phyloP scores from a whole-genome alignment of 306 rosid species.

The Vicia faba region DNA sequence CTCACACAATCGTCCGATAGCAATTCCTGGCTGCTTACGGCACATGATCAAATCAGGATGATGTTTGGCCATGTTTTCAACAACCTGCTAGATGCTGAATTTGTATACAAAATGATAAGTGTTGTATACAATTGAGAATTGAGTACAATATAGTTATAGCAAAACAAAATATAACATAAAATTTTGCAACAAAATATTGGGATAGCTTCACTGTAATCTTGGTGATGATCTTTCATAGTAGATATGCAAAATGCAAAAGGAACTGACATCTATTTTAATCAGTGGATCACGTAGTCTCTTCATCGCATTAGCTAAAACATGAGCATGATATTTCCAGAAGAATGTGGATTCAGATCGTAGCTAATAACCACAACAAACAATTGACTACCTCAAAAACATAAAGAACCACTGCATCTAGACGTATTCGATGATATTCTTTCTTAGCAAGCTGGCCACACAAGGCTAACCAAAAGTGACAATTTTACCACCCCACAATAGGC shows the following conservation, averaged over 20 bases:
- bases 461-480: neutral
- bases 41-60: conserved; percentile 94
- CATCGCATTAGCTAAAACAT: conserved; percentile 20
- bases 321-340: conserved; percentile 11
- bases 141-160: neutral
- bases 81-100: conserved; percentile 37
- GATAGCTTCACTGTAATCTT: conserved; percentile 2
- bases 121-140: neutral
- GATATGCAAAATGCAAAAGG: conserved; percentile 22
- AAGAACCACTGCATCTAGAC: neutral
- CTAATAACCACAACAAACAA: conserved; percentile 11
- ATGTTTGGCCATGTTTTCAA: conserved; percentile 74
- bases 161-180: neutral
- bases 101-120: conserved; percentile 5
- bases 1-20: conserved; percentile 81
- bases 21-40: conserved; percentile 88
- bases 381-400: conserved; percentile 13
- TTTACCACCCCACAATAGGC: conserved; percentile 10
- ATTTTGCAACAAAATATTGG: neutral
- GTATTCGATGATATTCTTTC: neutral
- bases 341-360: conserved; percentile 7
- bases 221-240: neutral
- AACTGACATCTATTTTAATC: neutral
- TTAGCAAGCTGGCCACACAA: neutral
- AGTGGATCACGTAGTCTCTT: neutral